Conservation (phyloP, 148 eudicot species). For the Dianthus caryophyllus region DNA sequence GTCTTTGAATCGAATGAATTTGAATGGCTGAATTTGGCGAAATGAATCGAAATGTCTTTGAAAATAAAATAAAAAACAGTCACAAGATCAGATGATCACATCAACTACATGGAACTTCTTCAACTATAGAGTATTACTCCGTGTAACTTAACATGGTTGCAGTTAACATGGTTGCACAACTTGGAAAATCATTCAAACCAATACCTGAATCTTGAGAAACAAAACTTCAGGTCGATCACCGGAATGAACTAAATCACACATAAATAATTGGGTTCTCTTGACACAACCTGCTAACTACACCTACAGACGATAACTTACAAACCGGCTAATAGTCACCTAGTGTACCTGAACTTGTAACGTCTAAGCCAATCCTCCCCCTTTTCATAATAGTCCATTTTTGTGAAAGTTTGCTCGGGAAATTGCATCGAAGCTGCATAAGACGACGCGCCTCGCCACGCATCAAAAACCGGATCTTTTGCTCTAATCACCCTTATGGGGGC, state of each 20-base stretch:
- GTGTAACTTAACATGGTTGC: background rate
- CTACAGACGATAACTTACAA: background rate
- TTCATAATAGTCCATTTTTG: slow-evolving; percentile 73
- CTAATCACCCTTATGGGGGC: slow-evolving; percentile 52
- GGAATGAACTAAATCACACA: slow-evolving; percentile 2
- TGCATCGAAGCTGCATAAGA: slow-evolving; percentile 57
- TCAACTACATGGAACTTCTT: too few species aligned
- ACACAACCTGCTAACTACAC: slow-evolving; percentile 7
- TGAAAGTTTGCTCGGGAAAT: slow-evolving; percentile 58
- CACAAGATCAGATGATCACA: too few species aligned
- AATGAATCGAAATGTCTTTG: too few species aligned
- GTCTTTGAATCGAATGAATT: too few species aligned
- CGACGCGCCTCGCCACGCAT: slow-evolving; percentile 98
- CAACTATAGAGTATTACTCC: too few species aligned
- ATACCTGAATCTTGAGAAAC: background rate
- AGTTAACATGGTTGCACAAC: background rate
- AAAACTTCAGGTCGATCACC: background rate
- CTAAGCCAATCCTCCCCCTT: slow-evolving; percentile 93
- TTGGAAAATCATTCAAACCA: background rate
- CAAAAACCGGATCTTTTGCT: slow-evolving; percentile 66
- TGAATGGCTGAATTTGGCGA: too few species aligned
- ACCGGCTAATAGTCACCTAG: slow-evolving; percentile 22
- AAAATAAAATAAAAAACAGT: too few species aligned
- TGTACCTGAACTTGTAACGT: slow-evolving; percentile 62
- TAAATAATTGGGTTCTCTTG: background rate